Evolutionary conservation across 345 rosid species (phyloP).

Genomic region (Lumnitzera racemosa): DNA sequence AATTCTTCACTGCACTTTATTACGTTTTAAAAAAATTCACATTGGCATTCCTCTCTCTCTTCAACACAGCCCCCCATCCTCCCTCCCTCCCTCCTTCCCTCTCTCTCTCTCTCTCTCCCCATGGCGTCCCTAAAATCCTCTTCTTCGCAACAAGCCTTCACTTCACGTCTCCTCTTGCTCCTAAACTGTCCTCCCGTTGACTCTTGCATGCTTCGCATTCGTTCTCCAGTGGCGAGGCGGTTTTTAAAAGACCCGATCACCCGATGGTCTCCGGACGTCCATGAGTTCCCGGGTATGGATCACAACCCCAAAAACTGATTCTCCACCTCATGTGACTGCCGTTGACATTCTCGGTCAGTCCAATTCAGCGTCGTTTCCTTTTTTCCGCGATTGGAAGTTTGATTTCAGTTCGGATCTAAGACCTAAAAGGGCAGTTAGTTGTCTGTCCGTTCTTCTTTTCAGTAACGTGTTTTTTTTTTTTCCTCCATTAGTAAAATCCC

Average conservation of each 20-base stretch:
- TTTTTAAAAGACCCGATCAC: slow-evolving; percentile 24
- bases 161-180: slow-evolving; percentile 28
- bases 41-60: neutral
- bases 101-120: neutral
- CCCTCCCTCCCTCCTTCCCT: neutral
- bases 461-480: neutral
- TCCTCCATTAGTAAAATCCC: neutral
- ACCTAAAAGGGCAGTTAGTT: slow-evolving; percentile 54
- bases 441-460: neutral
- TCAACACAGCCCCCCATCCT: neutral
- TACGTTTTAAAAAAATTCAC: no score
- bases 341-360: slow-evolving; percentile 49
- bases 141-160: slow-evolving; percentile 4
- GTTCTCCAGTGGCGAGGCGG: slow-evolving; percentile 47
- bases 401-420: slow-evolving; percentile 55
- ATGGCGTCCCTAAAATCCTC: slow-evolving; percentile 31
- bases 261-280: slow-evolving; percentile 37
- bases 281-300: slow-evolving; percentile 60
- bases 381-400: slow-evolving; percentile 58
- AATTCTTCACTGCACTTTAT: no score
- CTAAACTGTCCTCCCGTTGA: slow-evolving; percentile 35
- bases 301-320: neutral
- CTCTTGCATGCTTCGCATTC: slow-evolving; percentile 45
- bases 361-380: slow-evolving; percentile 56
- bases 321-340: slow-evolving; percentile 25